Conservation (phyloP, 768 basidiomycete genomes). For the Termitomyces sp. region DNA sequence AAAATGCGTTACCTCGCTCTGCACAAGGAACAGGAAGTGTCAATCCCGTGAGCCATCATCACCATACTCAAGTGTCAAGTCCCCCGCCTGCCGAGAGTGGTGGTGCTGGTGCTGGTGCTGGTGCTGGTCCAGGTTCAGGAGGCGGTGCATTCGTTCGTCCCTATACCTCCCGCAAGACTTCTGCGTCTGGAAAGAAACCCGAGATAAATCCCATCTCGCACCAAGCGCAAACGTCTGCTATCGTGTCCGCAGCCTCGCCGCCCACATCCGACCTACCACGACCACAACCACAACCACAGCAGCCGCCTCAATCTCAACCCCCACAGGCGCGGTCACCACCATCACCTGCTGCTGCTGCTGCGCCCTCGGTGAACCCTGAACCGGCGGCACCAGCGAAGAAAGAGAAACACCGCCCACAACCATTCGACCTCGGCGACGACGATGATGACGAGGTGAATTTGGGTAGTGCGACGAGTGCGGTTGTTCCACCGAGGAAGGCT, state of each 20-base stretch:
- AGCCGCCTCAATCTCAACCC: not conserved
- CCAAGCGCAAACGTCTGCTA: conserved; percentile 30
- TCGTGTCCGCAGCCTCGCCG: not conserved
- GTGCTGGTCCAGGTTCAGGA: conserved; percentile 16
- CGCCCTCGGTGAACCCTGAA: not conserved
- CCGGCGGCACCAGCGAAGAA: conserved; percentile 4
- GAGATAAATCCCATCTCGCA: conserved; percentile 45
- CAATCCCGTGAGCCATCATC: conserved; percentile 42
- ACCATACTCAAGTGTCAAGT: conserved; percentile 23
- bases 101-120: not conserved
- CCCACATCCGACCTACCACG: not conserved
- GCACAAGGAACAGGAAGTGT: conserved; percentile 9
- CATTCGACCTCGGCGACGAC: conserved; percentile 28
- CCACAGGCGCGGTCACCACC: conserved; percentile 13
- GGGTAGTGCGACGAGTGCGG: not conserved
- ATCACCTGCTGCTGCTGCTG: conserved; percentile 2
- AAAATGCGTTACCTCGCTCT: conserved; percentile 4
- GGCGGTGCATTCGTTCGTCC: conserved; percentile 31
- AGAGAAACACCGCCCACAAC: conserved; percentile 13
- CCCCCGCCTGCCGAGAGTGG: not conserved
- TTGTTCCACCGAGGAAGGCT: not conserved
- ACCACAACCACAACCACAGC: not conserved
- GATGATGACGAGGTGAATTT: conserved; percentile 22
- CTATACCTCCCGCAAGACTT: conserved; percentile 17
- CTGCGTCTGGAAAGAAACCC: conserved; percentile 13